A percentile compares a stretch with the other conserved stretches of the same genome.
phyloP scores from a whole-genome alignment of 768 basidiomycete genomes.

The Lactifluus echinatus region DNA sequence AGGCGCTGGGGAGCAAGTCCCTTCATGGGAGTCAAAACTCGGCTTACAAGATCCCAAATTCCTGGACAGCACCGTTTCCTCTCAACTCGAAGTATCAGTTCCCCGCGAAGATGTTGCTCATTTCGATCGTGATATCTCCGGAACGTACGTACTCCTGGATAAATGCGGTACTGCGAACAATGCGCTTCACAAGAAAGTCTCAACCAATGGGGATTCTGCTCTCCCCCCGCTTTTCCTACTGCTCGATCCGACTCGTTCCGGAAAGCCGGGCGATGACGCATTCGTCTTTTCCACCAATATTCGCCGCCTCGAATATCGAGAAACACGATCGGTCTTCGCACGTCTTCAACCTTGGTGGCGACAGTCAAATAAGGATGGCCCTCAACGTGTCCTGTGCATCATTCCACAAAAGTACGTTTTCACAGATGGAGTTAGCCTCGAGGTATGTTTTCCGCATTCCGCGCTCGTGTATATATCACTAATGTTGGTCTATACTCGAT shows the following conservation, averaged over 20 bases:
- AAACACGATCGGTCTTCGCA: conserved; percentile 69
- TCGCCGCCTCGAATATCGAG: conserved; percentile 72
- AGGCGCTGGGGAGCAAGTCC: conserved; percentile 60
- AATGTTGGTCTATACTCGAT: not conserved
- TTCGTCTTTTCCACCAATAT: conserved; percentile 81
- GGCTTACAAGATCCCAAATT: conserved; percentile 61
- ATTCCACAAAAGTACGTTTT: conserved; percentile 61
- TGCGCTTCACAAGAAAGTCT: conserved; percentile 63
- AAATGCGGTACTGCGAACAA: conserved; percentile 86
- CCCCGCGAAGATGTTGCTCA: conserved; percentile 34
- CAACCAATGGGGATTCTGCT: conserved; percentile 33
- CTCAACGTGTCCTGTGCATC: conserved; percentile 44
- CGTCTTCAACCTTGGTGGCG: conserved; percentile 72
- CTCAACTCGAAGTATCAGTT: conserved; percentile 56
- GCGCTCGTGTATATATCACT: not conserved
- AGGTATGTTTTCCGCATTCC: conserved; percentile 36
- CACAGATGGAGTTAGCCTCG: conserved; percentile 39
- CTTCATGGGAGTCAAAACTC: conserved; percentile 78
- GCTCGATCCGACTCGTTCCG: conserved; percentile 77
- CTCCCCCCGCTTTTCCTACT: conserved; percentile 69
- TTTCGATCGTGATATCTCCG: conserved; percentile 77
- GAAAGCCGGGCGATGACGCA: conserved; percentile 63
- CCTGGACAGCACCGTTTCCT: conserved; percentile 58
- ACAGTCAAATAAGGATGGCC: conserved; percentile 45
- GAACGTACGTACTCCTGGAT: conserved; percentile 67